These are phyloP conservation scores for Schwanniomyces sp. DNA, from an alignment of 805 yeast genomes.

Conservation along the genomic window DNA sequence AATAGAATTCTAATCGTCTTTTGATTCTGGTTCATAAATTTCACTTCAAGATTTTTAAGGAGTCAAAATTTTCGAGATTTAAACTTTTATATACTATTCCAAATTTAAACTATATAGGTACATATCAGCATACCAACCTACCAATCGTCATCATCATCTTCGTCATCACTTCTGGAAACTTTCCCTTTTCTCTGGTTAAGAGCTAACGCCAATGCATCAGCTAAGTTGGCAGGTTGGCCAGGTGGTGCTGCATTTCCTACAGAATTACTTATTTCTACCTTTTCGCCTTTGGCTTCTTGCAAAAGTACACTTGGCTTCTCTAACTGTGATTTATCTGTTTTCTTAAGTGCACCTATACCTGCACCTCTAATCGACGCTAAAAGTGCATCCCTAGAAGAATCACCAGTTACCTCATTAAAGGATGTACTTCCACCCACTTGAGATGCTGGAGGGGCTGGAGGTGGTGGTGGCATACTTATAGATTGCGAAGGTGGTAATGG, in stretches of 20 bases:
- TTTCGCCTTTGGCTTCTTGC: slow-evolving; percentile 70
- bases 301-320: slow-evolving; percentile 75
- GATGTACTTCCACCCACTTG: slow-evolving; percentile 5
- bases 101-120: background rate
- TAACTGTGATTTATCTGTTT: slow-evolving; percentile 78
- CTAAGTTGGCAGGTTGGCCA: slow-evolving; percentile 64
- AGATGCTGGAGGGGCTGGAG: slow-evolving; percentile 29
- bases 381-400: slow-evolving; percentile 72
- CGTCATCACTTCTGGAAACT: slow-evolving; percentile 80
- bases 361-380: slow-evolving; percentile 84
- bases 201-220: slow-evolving; percentile 88
- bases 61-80: too few relatives aligned
- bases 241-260: slow-evolving; percentile 45
- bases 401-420: slow-evolving; percentile 21
- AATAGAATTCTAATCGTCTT: too few relatives aligned
- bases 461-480: slow-evolving; percentile 9
- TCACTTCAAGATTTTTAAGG: too few relatives aligned
- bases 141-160: slow-evolving; percentile 64
- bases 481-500: slow-evolving; percentile 47
- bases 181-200: slow-evolving; percentile 77
- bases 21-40: too few relatives aligned
- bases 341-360: slow-evolving; percentile 66
- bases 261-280: slow-evolving; percentile 35
- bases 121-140: background rate
- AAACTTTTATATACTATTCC: background rate